These are phyloP conservation scores for Ramularia collo-cygni DNA, from an alignment of 2,329 filamentous ascomycete species.

Conservation along the genomic window DNA sequence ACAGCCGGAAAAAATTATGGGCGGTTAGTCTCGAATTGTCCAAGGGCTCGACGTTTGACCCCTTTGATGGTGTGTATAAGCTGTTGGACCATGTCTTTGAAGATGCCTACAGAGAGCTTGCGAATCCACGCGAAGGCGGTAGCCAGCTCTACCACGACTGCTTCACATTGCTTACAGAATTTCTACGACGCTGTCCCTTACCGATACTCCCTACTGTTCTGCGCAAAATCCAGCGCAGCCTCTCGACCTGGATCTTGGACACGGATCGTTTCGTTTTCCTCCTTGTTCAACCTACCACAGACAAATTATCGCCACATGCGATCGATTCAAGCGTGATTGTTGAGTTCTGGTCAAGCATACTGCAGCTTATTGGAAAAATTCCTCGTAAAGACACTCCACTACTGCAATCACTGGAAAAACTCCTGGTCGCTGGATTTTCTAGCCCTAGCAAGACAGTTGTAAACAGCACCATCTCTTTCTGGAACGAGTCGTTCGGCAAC, in stretches of 20 bases:
- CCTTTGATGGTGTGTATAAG: conserved; percentile 61
- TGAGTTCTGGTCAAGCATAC: conserved; percentile 38
- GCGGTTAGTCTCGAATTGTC: conserved; percentile 40
- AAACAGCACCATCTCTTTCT: conserved; percentile 51
- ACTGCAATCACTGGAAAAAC: conserved; percentile 47
- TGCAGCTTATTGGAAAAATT: conserved; percentile 50
- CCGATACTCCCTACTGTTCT: conserved; percentile 52
- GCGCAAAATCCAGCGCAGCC: conserved; percentile 53
- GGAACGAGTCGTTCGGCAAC: conserved; percentile 65
- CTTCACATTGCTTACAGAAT: conserved; percentile 14
- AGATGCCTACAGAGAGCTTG: conserved; percentile 43
- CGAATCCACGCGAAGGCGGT: neutral
- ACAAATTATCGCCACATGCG: too few species aligned
- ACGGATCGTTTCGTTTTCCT: conserved; percentile 16
- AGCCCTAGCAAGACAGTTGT: conserved; percentile 46
- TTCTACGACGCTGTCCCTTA: conserved; percentile 33
- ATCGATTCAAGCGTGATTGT: conserved; percentile 9
- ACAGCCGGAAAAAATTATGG: conserved; percentile 61
- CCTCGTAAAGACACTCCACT: conserved; percentile 50
- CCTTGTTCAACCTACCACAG: too few species aligned
- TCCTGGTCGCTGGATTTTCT: conserved; percentile 48
- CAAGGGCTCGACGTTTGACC: conserved; percentile 44
- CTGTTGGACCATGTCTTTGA: conserved; percentile 50
- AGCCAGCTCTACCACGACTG: conserved; percentile 4
- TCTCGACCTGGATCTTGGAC: conserved; percentile 61